Evolutionary conservation across 345 rosid species (phyloP), one percentile per base, ranked within the genome.

Genomic region (Murraya paniculata): DNA sequence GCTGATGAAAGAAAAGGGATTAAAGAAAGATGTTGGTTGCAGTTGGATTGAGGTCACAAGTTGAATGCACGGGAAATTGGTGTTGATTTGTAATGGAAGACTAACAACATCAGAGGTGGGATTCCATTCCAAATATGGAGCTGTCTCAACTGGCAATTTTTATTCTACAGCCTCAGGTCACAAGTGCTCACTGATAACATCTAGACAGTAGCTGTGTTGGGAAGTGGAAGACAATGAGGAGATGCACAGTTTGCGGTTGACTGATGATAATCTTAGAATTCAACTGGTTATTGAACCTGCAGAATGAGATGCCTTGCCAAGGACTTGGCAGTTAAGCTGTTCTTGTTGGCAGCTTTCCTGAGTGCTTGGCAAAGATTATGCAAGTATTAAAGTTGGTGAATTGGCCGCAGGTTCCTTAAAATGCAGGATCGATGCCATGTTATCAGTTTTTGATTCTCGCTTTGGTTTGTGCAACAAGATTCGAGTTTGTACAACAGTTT

Each of bases 11-110:
- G 77, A 77, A 21, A 81, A 78, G 76, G 84, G 85, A 22, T 59
- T 90, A 61, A 81, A 78, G 85, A 88, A 90, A 85, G 86, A 82
- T 78, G 78, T 56, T 38, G 94, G 87, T 41, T 79, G 82, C 71
- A 90, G 94, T 75, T 85, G 91, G 91, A 79, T 89, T 73, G 84
- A 86, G 65, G 75, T 84, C 80, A 53, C 81, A 6, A 55, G 65
- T 74, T 86, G 79, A 84, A 11, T 57, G 55, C 24, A 64, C 5
- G 3, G 31, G 5, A 53, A 53, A 4, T 27, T 14, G 14, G 22
- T 28, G 55, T 73, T 74, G 53, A 41, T 6, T 70, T 19, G 7
- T 4, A 18, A 53, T 68, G n/a, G 19, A 38, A 4, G 10, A 39
- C 10, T 9, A 7, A 7, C 38, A 25, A 18, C 7, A 33, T 31